Percentiles rank a stretch among this genome's conserved stretches.
Conservation (phyloP, 768 basidiomycete genomes). For the Mycena galericulata region DNA sequence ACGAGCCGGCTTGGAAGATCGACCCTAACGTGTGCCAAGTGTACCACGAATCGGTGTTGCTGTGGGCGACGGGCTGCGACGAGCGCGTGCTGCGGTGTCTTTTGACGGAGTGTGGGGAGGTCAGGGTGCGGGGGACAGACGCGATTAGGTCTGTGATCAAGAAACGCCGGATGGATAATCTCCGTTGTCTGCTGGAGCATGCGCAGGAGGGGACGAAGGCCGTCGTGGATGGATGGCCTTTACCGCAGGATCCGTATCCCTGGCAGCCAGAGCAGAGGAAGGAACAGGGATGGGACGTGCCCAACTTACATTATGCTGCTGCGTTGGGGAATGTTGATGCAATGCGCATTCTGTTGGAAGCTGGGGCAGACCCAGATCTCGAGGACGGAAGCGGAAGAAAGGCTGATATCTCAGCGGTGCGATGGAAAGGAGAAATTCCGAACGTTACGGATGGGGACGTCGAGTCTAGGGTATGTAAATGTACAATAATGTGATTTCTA, state of each 20-base stretch:
- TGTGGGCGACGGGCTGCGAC: not conserved
- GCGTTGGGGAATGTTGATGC: not conserved
- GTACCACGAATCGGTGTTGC: not conserved
- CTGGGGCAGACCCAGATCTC: conserved; percentile 7
- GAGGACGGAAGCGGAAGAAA: not conserved
- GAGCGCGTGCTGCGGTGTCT: conserved; percentile 16
- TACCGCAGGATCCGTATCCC: not conserved
- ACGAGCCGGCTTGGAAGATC: conserved; percentile 17
- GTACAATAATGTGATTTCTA: too few relatives aligned
- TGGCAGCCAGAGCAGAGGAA: not conserved
- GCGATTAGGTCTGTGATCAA: conserved; percentile 9
- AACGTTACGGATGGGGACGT: too few relatives aligned
- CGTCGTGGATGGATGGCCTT: conserved; percentile 21
- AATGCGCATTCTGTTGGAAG: conserved; percentile 10
- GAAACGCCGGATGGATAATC: not conserved
- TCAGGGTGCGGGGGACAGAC: conserved; percentile 7
- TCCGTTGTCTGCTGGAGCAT: conserved; percentile 14
- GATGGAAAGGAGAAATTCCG: too few relatives aligned
- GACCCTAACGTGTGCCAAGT: conserved; percentile 7
- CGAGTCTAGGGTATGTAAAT: too few relatives aligned
- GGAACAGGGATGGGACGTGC: conserved; percentile 13
- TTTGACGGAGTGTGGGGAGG: conserved; percentile 10
- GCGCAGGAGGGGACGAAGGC: conserved; percentile 14
- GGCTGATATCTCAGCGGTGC: not conserved
- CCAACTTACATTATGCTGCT: conserved; percentile 22